Conservation (phyloP, 2,329 filamentous ascomycete species). For the Fusarium begoniae region DNA sequence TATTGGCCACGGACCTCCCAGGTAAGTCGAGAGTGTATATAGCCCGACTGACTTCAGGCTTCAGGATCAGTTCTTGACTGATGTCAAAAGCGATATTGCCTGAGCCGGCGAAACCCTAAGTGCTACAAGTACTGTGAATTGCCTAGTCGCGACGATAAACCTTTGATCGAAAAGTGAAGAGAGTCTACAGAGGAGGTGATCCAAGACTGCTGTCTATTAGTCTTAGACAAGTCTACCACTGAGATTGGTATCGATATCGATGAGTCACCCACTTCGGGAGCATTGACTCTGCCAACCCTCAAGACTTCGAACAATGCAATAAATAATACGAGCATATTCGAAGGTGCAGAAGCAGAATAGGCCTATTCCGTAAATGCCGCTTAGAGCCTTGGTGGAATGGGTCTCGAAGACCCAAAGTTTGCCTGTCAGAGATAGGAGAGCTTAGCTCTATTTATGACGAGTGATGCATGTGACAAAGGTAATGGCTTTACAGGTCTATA, state of each 20-base stretch:
- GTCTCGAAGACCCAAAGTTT: not conserved
- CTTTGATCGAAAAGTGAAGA: not conserved
- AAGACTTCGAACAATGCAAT: rapidly evolving
- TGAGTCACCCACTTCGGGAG: not conserved
- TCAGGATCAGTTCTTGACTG: too few species aligned
- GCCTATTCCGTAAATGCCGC: too few species aligned
- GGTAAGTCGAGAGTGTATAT: too few species aligned
- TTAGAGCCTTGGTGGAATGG: too few species aligned
- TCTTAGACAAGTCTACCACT: not conserved
- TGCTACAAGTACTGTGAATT: rapidly evolving
- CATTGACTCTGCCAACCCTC: not conserved
- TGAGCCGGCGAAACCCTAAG: rapidly evolving
- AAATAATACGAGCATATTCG: rapidly evolving
- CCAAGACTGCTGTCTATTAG: rapidly evolving
- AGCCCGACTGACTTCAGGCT: too few species aligned
- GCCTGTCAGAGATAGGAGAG: not conserved
- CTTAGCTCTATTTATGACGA: not conserved
- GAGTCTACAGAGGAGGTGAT: not conserved
- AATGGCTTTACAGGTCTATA: rapidly evolving
- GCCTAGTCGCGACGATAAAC: too few species aligned
- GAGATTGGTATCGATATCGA: not conserved
- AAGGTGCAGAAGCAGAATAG: rapidly evolving
- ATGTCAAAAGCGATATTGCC: not conserved
- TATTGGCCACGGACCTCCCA: too few species aligned
- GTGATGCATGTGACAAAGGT: rapidly evolving